A percentile compares a stretch with the other conserved stretches of the same genome.
These are phyloP conservation scores for Rhizophlyctis rosea DNA, from an alignment of 192 early-diverging fungal species.

Conservation along the genomic window DNA sequence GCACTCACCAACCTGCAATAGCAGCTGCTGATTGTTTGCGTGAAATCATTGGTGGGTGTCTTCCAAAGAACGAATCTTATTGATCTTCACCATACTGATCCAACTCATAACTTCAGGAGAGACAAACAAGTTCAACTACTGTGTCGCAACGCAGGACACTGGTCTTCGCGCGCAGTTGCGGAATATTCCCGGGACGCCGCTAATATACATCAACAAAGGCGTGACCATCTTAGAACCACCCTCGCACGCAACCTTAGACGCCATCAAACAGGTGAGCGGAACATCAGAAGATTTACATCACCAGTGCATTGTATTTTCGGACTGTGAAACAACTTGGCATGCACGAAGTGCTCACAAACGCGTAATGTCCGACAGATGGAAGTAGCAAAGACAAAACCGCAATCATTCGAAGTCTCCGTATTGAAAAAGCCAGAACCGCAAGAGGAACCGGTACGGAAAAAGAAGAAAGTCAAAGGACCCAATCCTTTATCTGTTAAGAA, in stretches of 20 bases:
- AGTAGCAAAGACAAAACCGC: slow-evolving; percentile 49
- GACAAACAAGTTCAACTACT: slow-evolving; percentile 79
- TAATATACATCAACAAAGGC: slow-evolving; percentile 78
- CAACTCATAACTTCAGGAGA: too few species aligned
- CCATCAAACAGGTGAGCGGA: slow-evolving; percentile 44
- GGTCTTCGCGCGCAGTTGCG: slow-evolving; percentile 61
- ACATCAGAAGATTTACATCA: too few species aligned
- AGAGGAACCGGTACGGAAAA: slow-evolving; percentile 47
- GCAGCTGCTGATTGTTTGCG: slow-evolving; percentile 66
- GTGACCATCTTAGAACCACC: slow-evolving; percentile 81
- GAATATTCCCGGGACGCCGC: slow-evolving; percentile 74
- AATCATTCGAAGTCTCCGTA: slow-evolving; percentile 48
- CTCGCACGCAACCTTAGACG: slow-evolving; percentile 46
- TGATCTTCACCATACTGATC: not conserved
- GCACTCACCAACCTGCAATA: slow-evolving; percentile 66
- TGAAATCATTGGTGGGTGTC: slow-evolving; percentile 71
- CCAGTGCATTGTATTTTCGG: not conserved
- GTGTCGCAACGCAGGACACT: slow-evolving; percentile 78
- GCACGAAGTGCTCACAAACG: not conserved
- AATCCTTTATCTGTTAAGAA: slow-evolving; percentile 90
- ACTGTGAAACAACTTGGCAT: not conserved
- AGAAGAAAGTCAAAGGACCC: slow-evolving; percentile 73
- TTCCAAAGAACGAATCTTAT: not conserved
- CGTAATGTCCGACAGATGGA: slow-evolving; percentile 40
- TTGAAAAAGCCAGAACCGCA: slow-evolving; percentile 37